Evolutionary conservation across 2,329 filamentous ascomycete species (phyloP), one percentile per base, ranked within the genome.

Genomic region (Chrysoporthe puriensis): DNA sequence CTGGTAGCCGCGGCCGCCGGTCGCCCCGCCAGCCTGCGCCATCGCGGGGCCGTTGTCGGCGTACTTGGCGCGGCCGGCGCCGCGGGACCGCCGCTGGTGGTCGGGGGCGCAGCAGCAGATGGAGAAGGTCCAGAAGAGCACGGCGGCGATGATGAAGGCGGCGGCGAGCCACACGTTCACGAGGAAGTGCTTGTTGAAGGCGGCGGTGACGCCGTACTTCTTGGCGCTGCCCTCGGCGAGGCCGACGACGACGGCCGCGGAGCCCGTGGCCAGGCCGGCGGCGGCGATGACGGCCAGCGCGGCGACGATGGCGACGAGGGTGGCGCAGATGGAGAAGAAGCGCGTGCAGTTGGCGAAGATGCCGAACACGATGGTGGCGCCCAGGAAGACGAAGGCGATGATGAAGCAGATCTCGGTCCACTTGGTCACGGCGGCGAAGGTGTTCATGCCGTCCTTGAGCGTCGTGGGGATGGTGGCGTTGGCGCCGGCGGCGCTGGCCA

Each of bases 81-180:
- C 61, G 66, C 72, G 70, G 57, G 71, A 66, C 66, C 72, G 69
- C 54, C 71, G 76, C 70, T 70, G 77, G 73, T 77, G 78, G 72
- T 93, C 92, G 73, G 82, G 80, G 67, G 86, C 89, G 85, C 94
- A 97, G 88, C 94, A 98, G 90, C 95, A 98, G 75, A 91, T 87
- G 79, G 90, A 93, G 78, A 96, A 88, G 76, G 94, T 82, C 95
- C 96, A 98, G 90, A 98, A 97, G 76, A 97, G 80, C 71, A 87
- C 88, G 8, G 91, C 90, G 54, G 79, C 92, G 44, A 96, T 77
- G 70, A 91, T 90, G 76, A 96, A 94, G 40, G 87, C 91, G 50
- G 90, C 90, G 56, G 90, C 90, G 69, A 98, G 83, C 93, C 94
- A 97, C 73, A 91, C 87, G 26, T 89, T 81, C 46, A 85, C 85